Conservation (phyloP, 805 yeast genomes). For the Kazachstania bromeliacearum region DNA sequence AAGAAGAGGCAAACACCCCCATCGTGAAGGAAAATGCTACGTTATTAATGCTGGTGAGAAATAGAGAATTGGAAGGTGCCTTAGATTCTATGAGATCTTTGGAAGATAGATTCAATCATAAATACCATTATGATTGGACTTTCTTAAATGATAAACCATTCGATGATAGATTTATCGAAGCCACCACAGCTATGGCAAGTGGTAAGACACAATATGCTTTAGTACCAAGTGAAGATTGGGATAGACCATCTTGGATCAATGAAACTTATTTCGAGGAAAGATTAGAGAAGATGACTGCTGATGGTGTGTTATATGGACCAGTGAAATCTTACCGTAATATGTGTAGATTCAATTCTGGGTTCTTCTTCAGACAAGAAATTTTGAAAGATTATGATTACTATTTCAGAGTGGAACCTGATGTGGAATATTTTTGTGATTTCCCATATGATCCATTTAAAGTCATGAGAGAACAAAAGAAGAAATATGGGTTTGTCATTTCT, state of each 20-base stretch:
- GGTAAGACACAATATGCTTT: conserved; percentile 60
- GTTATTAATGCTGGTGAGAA: conserved; percentile 77
- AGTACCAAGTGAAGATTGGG: conserved; percentile 66
- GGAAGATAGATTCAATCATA: conserved; percentile 63
- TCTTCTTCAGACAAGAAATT: conserved; percentile 70
- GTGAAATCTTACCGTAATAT: conserved; percentile 74
- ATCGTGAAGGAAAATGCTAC: conserved; percentile 55
- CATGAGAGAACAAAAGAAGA: conserved; percentile 67
- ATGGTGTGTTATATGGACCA: conserved; percentile 53
- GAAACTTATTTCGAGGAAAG: conserved; percentile 41
- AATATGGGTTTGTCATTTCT: conserved; percentile 81
- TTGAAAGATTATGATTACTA: conserved; percentile 73
- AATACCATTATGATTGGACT: conserved; percentile 68
- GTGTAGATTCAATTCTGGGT: conserved; percentile 93
- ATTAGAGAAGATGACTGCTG: conserved; percentile 35
- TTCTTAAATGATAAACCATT: conserved; percentile 70
- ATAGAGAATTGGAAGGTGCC: conserved; percentile 69
- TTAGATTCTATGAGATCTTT: conserved; percentile 64
- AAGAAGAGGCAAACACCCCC: too few relatives aligned
- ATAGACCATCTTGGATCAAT: conserved; percentile 67
- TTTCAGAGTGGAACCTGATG: conserved; percentile 93
- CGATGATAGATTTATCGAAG: conserved; percentile 48
- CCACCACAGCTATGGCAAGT: conserved; percentile 49
- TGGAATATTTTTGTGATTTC: conserved; percentile 80
- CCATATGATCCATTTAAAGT: conserved; percentile 75